Evolutionary conservation across 495 filamentous ascomycete species (phyloP), one percentile per base, ranked within the genome.

Genomic region (Neurospora hispaniola): DNA sequence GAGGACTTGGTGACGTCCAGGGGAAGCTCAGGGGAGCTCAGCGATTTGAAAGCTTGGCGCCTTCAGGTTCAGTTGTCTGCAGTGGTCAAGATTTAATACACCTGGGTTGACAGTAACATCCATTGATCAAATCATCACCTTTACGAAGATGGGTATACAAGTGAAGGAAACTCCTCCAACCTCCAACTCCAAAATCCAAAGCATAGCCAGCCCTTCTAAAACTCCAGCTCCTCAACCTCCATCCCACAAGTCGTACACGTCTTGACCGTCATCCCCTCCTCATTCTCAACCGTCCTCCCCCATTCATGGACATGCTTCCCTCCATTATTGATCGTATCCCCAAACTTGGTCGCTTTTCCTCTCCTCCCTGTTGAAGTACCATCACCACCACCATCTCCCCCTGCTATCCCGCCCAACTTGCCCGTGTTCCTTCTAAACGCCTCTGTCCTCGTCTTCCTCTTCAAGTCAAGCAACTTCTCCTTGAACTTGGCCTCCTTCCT

Each of bases 191-290:
- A 4, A 38, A 18, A 5, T 20, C 31, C 6, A 9, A 44, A 3
- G 43, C 7, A 4, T 44, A 46, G 3, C 16, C 16, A n/a, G 27
- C 70, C 83, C 76, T 31, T 31, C 27, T 31, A 97, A 74, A 98
- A 91, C 79, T 96, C 94, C 79, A 98, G 79, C 82, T 98, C 96
- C 79, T 99, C 96, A 70, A 98, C 91, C 83, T 98, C 94, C 93
- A 98, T 97, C 31, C 93, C 92, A 82, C 96, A 99, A 42, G 90
- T 91, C 71, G 91, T 86, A 80, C 96, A 98, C 4, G 88, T 93
- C 86, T 94, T 96, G 68, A 92, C 90, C 23, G 86, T 91, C 78
- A 92, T 88, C 0, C 94, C 96, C 68, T 94, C 92, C 44, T 87
- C 89, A 78, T 94, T 91, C 80, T 93, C 89, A 20, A 98, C 86